Conservation (phyloP, 2,329 filamentous ascomycete genomes). For the Xylaria sp. region DNA sequence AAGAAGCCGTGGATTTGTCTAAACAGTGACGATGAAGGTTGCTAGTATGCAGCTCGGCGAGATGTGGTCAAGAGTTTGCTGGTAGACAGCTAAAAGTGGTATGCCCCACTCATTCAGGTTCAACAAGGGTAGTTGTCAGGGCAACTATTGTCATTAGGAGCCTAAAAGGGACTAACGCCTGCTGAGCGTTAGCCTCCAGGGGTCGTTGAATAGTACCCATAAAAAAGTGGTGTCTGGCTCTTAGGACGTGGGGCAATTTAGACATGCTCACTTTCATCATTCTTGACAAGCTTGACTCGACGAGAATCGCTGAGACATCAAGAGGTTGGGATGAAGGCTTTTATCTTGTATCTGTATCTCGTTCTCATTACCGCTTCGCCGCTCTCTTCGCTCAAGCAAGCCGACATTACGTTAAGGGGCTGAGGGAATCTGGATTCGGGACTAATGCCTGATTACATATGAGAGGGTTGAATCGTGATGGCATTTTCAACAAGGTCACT, state of each 20-base stretch:
- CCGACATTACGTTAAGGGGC: not conserved
- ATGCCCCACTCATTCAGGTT: slow-evolving; percentile 24
- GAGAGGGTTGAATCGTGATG: slow-evolving; percentile 52
- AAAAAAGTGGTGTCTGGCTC: slow-evolving; percentile 14
- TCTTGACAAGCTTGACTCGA: slow-evolving; percentile 1
- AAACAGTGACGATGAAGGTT: slow-evolving; percentile 20
- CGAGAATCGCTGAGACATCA: not conserved
- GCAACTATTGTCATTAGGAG: slow-evolving; percentile 18
- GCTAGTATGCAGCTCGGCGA: slow-evolving; percentile 14
- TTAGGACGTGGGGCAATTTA: slow-evolving; percentile 20
- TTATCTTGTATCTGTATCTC: not conserved
- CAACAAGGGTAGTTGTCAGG: slow-evolving; percentile 34
- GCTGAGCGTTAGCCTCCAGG: not conserved
- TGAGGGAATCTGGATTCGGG: not conserved
- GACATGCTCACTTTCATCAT: not conserved
- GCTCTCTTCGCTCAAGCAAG: not conserved
- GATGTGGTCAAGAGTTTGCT: slow-evolving; percentile 34
- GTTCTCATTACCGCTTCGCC: not conserved
- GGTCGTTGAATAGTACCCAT: not conserved
- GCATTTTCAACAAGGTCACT: slow-evolving; percentile 67
- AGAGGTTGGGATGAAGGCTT: not conserved
- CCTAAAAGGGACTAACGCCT: not conserved
- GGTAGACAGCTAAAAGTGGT: slow-evolving; percentile 27
- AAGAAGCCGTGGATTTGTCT: slow-evolving; percentile 7
- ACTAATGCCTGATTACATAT: not conserved